Percentiles rank a stretch among this genome's conserved stretches.
phyloP scores from a whole-genome alignment of 1,139 yeast species.

The Taiozyma onychis region DNA sequence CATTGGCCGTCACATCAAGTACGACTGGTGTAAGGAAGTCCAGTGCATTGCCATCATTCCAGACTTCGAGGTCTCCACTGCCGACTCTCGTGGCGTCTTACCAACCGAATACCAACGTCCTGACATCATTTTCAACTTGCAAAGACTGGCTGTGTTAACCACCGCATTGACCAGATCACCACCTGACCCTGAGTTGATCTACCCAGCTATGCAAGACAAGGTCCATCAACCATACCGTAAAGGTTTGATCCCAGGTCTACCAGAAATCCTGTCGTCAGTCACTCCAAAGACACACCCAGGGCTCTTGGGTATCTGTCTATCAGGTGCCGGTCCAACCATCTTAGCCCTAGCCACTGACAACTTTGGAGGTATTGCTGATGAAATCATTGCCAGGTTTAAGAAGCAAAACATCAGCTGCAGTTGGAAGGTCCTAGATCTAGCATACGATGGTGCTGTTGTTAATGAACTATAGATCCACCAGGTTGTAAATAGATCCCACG shows the following conservation, averaged over 20 bases:
- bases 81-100: slow-evolving; percentile 81
- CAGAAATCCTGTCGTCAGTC: slow-evolving; percentile 71
- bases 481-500: not conserved
- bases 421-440: slow-evolving; percentile 83
- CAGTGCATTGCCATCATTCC: slow-evolving; percentile 91
- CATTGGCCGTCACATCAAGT: slow-evolving; percentile 86
- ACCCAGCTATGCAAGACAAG: slow-evolving; percentile 94
- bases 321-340: slow-evolving; percentile 98
- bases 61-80: slow-evolving; percentile 89
- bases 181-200: slow-evolving; percentile 77
- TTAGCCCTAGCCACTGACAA: slow-evolving; percentile 87
- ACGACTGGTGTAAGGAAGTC: slow-evolving; percentile 75
- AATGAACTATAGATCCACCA: slow-evolving; percentile 12
- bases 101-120: slow-evolving; percentile 62
- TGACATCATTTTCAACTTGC: slow-evolving; percentile 86
- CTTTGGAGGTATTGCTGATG: slow-evolving; percentile 77
- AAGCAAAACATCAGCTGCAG: slow-evolving; percentile 63
- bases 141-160: slow-evolving; percentile 66
- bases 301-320: slow-evolving; percentile 84
- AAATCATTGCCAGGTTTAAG: slow-evolving; percentile 64
- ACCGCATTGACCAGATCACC: slow-evolving; percentile 80
- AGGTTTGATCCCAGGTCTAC: slow-evolving; percentile 83
- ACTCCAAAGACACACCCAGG: slow-evolving; percentile 84
- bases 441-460: slow-evolving; percentile 75
- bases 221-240: slow-evolving; percentile 95